phyloP scores from a whole-genome alignment of 495 filamentous ascomycete genomes.

The Penicillium paradoxum region DNA sequence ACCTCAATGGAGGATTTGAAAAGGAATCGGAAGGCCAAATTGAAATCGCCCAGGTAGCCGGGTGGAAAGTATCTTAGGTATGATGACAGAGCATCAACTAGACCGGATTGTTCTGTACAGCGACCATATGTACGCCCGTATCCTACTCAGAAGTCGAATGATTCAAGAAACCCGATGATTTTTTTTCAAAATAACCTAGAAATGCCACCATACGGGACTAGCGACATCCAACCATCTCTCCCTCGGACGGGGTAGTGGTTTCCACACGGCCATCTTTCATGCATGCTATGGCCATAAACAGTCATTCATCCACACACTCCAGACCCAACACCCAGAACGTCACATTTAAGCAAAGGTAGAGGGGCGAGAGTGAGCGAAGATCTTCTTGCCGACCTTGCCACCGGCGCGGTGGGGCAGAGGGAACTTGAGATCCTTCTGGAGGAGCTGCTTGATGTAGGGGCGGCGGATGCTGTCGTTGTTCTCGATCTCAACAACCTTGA shows the following conservation, averaged over 20 bases:
- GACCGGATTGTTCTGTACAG: background rate
- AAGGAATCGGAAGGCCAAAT: background rate
- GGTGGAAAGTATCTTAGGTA: background rate
- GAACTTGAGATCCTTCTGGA: slow-evolving; percentile 93
- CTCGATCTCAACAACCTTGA: slow-evolving; percentile 94
- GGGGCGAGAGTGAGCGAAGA: slow-evolving; percentile 87
- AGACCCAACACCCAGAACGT: slow-evolving; percentile 34
- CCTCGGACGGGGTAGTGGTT: slow-evolving; percentile 35
- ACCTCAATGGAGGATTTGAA: background rate
- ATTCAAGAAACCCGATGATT: slow-evolving; percentile 35
- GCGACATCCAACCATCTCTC: slow-evolving; percentile 42
- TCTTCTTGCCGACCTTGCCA: slow-evolving; percentile 73
- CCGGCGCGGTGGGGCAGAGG: slow-evolving; percentile 91
- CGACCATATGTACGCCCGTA: background rate
- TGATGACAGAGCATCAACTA: background rate
- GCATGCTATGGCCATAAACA: slow-evolving; percentile 48
- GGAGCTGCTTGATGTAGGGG: slow-evolving; percentile 97
- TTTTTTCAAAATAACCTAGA: slow-evolving; percentile 42
- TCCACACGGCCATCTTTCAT: slow-evolving; percentile 41
- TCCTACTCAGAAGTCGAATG: slow-evolving; percentile 13
- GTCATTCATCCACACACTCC: slow-evolving; percentile 47
- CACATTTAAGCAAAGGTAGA: slow-evolving; percentile 72
- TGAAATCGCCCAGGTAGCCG: background rate
- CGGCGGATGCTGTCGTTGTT: slow-evolving; percentile 89
- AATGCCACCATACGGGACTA: slow-evolving; percentile 46